Evolutionary conservation across 2,329 filamentous ascomycete genomes (phyloP), one percentile per base, ranked within the genome.

Genomic region (Alternaria angustiovoidea): DNA sequence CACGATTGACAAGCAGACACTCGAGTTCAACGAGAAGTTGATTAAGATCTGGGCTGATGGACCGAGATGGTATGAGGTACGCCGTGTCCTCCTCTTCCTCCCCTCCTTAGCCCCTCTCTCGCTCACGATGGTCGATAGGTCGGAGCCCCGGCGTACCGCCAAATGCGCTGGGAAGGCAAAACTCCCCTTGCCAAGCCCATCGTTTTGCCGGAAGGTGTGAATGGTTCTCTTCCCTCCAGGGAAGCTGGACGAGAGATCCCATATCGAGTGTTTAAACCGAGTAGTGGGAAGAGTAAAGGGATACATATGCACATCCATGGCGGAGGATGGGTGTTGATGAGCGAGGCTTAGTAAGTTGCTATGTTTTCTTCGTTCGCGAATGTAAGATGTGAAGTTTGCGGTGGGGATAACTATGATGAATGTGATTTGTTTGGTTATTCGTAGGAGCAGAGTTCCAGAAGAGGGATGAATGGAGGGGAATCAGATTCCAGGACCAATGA

Each of bases 301-400:
- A 75, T 86, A 2, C 81, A 85, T 65, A 72, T 86, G 62, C 85
- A 88, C 69, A 83, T 88, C 46, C 86, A 88, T 68, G 86, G 85
- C 38, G 81, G 81, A 16, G 81, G 81, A 41, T 83, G 80, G 79
- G 81, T 82, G 9, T 67, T 83, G 53, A 78, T 81, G 59, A 78
- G 79, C 78, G 75, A 68, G 30, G 63, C 57, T 42, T 66, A 56
- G 77, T 69, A 51, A 7, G 49, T 47, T 32, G 0, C 22, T 24
- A 24, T 18, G 18, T 18, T 18, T 18, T 18, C 18, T 18, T 18
- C 18, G 18, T 18, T 18, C 18, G 18, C 18, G 18, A 18, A 18
- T 18, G 18, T 18, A 18, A 18, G 18, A 18, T 18, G 18, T 18
- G 18, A 18, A 18, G 18, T 18, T 18, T 18, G 18, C 18, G 18